Evolutionary conservation across 75 land plant genomes (phyloP), one percentile per base, ranked within the genome.

Genomic region (Picea glauca): DNA sequence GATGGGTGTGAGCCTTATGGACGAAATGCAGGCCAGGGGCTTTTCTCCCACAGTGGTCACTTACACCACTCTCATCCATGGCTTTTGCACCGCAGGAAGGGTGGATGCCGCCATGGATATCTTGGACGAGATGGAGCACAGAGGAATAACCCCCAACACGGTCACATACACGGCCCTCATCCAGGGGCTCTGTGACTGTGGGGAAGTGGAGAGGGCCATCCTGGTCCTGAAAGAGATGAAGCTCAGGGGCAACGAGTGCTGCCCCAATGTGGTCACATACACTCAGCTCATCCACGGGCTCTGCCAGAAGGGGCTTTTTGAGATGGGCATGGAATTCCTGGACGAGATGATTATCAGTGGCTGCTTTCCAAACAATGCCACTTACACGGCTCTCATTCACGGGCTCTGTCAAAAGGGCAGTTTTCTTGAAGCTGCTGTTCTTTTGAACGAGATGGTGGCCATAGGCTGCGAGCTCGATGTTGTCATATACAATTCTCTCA

Each of bases 201-300:
- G 58, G 12, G 77, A 81, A 1, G 46, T 83, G 18, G 56, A 78
- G 3, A 78, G 57, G 26, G 87, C 87, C 72, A 23, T 58, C 13
- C 35, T 74, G 14, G 32, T 82, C 20, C 79, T 84, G 26, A 43
- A 15, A 3, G 63, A 65, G 15, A 85, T 85, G 87, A 40, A 60
- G 20, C n/a, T 21, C 0, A 72, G 57, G 60, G 61, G 60, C 6
- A 60, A 54, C 5, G 57, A 78, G 26, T 74, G 81, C 58, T 17
- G n/a, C 26, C 85, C 87, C 33, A 84, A 85, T 82, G 76, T 62
- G 12, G 77, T 85, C 40, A 85, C 87, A 18, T 82, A 74, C 67
- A 82, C 81, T 17, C 72, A 73, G 20, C 8, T 85, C 21, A 74
- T 82, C 58, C 80, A 82, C 59, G 74, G 75, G 33, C 38, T 80